Evolutionary conservation across 2,329 filamentous ascomycete genomes (phyloP).

Genomic region (Clarireedia monteithiana): DNA sequence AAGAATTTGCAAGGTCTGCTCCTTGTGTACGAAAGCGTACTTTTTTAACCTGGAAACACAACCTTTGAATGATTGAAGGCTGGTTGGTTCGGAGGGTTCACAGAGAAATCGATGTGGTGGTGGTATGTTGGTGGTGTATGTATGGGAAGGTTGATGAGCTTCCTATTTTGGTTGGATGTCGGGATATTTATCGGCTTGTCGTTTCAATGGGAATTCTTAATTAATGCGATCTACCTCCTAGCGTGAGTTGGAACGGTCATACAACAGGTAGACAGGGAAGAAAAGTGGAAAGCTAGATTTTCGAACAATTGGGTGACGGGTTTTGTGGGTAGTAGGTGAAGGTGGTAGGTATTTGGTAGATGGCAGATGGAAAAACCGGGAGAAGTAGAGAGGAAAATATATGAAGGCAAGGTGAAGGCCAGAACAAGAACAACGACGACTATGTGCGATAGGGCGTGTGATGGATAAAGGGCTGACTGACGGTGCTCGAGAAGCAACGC

Average conservation of each 20-base stretch:
- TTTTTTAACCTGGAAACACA: background rate
- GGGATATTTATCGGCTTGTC: slow-evolving; percentile 3
- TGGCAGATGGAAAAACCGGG: background rate
- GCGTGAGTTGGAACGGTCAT: background rate
- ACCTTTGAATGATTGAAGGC: background rate
- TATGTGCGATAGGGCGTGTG: too few relatives aligned
- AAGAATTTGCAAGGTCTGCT: slow-evolving; percentile 1
- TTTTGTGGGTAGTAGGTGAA: background rate
- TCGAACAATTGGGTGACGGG: too few relatives aligned
- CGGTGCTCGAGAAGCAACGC: too few relatives aligned
- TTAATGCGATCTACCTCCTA: slow-evolving; percentile 1
- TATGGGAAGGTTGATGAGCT: slow-evolving; percentile 5
- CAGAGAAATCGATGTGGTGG: background rate
- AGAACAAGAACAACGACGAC: too few relatives aligned
- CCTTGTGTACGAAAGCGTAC: background rate
- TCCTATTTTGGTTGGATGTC: slow-evolving; percentile 7
- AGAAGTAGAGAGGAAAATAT: background rate
- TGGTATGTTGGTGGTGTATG: background rate
- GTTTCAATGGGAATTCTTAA: slow-evolving; percentile 4
- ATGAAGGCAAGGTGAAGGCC: too few relatives aligned
- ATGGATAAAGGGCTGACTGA: too few relatives aligned
- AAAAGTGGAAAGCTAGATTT: too few relatives aligned
- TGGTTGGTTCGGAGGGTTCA: too few relatives aligned
- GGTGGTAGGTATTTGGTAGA: background rate
- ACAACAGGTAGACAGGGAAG: too few relatives aligned